phyloP scores from a whole-genome alignment of 306 rosid species.

The Casuarina glauca region DNA sequence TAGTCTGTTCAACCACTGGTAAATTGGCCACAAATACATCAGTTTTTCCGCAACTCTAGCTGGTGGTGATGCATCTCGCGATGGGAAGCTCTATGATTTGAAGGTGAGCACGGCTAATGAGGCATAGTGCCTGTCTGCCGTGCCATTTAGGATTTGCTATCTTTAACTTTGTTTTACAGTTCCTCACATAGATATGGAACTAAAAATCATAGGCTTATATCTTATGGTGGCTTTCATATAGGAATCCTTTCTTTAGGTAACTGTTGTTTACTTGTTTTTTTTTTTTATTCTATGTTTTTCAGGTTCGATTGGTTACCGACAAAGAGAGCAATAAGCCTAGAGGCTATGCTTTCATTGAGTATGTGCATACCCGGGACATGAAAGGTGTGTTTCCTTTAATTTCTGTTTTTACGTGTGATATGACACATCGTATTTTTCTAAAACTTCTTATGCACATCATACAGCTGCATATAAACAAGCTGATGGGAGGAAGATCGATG shows the following conservation, averaged over 20 bases:
- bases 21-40: conserved; percentile 87
- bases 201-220: neutral
- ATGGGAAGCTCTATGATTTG: conserved; percentile 80
- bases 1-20: conserved; percentile 73
- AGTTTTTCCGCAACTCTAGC: conserved; percentile 90
- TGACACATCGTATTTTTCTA: neutral
- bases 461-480: conserved; percentile 99
- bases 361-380: conserved; percentile 95
- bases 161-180: conserved; percentile 24
- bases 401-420: neutral
- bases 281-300: conserved; percentile 27
- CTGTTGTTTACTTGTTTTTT: conserved; percentile 25
- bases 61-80: conserved; percentile 97
- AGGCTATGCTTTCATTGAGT: conserved; percentile 96
- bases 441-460: conserved; percentile 11
- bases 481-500: conserved; percentile 96
- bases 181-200: conserved; percentile 16
- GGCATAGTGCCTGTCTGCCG: conserved; percentile 99
- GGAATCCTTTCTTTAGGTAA: conserved; percentile 28
- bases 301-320: conserved; percentile 87
- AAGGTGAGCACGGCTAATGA: conserved; percentile 99
- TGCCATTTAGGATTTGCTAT: conserved; percentile 86
- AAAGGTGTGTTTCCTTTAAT: conserved; percentile 58
- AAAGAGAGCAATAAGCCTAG: conserved; percentile 72
- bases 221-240: conserved; percentile 21